phyloP scores from a whole-genome alignment of 2,329 filamentous ascomycete genomes.

The Arthrinium puccinioides region DNA sequence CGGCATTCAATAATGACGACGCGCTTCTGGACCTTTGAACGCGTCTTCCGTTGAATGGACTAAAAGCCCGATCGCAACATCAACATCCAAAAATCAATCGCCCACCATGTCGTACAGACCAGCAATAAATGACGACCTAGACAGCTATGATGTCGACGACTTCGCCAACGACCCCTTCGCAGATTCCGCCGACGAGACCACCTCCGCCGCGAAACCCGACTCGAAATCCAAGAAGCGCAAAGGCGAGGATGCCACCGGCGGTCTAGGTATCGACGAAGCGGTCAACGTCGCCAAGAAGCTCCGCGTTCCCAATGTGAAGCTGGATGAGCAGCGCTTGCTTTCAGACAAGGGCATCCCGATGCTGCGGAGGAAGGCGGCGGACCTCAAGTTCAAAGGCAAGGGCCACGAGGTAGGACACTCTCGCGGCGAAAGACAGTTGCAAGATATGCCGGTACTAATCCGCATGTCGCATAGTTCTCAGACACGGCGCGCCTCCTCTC shows the following conservation, averaged over 20 bases:
- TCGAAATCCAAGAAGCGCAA: slow-evolving; percentile 38
- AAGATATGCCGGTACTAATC: too few species aligned
- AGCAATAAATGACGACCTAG: slow-evolving; percentile 59
- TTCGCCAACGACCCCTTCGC: slow-evolving; percentile 47
- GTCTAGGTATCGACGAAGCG: slow-evolving; percentile 82
- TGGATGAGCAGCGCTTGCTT: slow-evolving; percentile 81
- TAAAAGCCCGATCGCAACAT: too few species aligned
- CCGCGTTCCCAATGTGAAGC: slow-evolving; percentile 66
- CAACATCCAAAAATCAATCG: too few species aligned
- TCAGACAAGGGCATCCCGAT: slow-evolving; percentile 79
- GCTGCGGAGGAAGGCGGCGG: slow-evolving; percentile 62
- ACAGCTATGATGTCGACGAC: slow-evolving; percentile 68
- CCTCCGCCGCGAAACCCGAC: slow-evolving; percentile 18
- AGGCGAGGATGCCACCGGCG: slow-evolving; percentile 37
- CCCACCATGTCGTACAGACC: too few species aligned
- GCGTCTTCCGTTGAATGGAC: too few species aligned
- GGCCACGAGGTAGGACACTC: slow-evolving; percentile 66
- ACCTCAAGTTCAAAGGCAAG: slow-evolving; percentile 81
- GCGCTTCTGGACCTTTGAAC: too few species aligned
- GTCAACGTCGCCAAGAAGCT: slow-evolving; percentile 74
- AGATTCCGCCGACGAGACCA: slow-evolving; percentile 33
- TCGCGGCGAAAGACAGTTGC: too few species aligned
- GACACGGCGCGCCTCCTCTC: slow-evolving; percentile 77
- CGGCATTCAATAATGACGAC: too few species aligned
- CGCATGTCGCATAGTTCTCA: slow-evolving; percentile 57